Evolutionary conservation across 2,329 filamentous ascomycete species (phyloP), one percentile per base, ranked within the genome.

Genomic region (Pseudogymnoascus sp.): DNA sequence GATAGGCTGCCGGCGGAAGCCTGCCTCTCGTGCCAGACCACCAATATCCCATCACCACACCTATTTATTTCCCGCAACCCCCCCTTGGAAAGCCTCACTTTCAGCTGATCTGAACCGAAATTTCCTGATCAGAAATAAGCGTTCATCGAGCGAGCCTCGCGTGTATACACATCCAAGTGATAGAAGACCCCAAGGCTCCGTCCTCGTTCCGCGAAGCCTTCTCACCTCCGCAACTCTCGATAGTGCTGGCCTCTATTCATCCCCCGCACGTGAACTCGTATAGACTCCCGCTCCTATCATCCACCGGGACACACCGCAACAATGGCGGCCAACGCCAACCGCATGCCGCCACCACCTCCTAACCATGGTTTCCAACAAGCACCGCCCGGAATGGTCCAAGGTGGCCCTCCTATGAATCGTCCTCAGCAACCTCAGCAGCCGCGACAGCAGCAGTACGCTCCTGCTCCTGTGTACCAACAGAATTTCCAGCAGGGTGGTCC

Each of bases 341-440:
- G 42, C 23, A n/a, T 28, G 45, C 45, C 45, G 45, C 45, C 45
- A n/a, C 25, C 45, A 52, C 45, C 45, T 16, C 45, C 45, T 52
- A 52, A 52, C 3, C 45, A 52, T 52, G 45, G 45, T 11, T 30
- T 52, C n/a, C 45, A 52, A 19, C 45, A 52, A 30, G 45, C 45
- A 30, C 45, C 45, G 11, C 45, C 45, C 4, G 45, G 45, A 52
- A 52, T 52, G 45, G 45, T 52, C 45, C 45, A 52, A 30, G 45
- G 45, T 4, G 25, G 45, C 22, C 45, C 45, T 52, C 45, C 45
- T 12, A 8, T 52, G 25, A 52, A 52, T 52, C 45, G 45, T n/a
- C 25, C 45, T 30, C 60, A 23, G 12, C 60, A 61, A 41, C 14
- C 33, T 70, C 69, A 12, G 66, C 59, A 19, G 11, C 33, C n/a